Evolutionary conservation across 352 stramenopile species (phyloP).

Genomic region (Phytophthora europaea): DNA sequence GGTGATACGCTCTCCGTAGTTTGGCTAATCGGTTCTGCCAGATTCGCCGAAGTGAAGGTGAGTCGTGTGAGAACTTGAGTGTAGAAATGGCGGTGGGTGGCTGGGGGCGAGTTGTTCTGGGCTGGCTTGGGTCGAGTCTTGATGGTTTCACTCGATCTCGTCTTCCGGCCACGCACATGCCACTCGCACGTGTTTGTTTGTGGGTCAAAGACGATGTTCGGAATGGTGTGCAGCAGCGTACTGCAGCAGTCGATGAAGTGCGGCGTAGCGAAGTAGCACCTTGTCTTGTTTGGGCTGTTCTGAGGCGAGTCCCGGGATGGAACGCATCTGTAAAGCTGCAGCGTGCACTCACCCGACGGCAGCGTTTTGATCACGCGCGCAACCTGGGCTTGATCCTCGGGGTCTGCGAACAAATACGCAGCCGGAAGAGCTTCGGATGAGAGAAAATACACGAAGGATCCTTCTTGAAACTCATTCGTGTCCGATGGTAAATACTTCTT

Average conservation of each 20-base stretch:
- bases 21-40: slow-evolving; percentile 17
- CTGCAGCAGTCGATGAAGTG: slow-evolving; percentile 56
- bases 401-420: slow-evolving; percentile 12
- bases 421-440: slow-evolving; percentile 28
- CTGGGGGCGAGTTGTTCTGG: slow-evolving; percentile 3
- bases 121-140: not conserved
- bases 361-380: slow-evolving; percentile 43
- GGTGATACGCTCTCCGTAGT: not conserved
- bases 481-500: slow-evolving; percentile 27
- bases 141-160: not conserved
- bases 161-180: slow-evolving; percentile 4
- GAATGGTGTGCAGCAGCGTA: slow-evolving; percentile 46
- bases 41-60: slow-evolving; percentile 35
- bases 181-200: slow-evolving; percentile 40
- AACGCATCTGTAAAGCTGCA: slow-evolving; percentile 49
- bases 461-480: slow-evolving; percentile 39
- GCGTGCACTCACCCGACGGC: slow-evolving; percentile 41
- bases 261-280: slow-evolving; percentile 44
- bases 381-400: slow-evolving; percentile 47
- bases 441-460: slow-evolving; percentile 46
- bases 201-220: slow-evolving; percentile 42
- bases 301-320: slow-evolving; percentile 5
- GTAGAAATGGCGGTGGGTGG: slow-evolving; percentile 41
- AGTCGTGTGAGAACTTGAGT: slow-evolving; percentile 42
- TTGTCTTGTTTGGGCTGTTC: slow-evolving; percentile 15